Conservation (phyloP, 768 basidiomycete genomes). For the Boletus fagicola region DNA sequence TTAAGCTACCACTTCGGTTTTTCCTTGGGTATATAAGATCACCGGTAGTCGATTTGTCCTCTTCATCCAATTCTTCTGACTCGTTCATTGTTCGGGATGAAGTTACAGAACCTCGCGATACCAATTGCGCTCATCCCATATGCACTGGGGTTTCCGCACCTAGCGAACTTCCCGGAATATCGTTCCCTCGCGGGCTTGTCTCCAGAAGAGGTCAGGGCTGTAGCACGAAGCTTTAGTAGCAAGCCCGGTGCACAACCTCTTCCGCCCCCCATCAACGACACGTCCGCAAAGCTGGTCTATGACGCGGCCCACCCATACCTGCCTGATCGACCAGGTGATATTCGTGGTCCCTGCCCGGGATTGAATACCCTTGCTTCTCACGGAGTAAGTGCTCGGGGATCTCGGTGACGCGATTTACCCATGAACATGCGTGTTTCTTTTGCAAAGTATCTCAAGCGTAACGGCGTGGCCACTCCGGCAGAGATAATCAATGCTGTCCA, state of each 20-base stretch:
- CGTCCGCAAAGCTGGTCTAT: slow-evolving; percentile 25
- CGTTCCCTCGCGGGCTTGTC: slow-evolving; percentile 23
- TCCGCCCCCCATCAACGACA: slow-evolving; percentile 24
- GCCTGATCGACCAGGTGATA: no score
- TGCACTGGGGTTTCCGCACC: slow-evolving; percentile 12
- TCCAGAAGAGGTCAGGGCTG: slow-evolving; percentile 9
- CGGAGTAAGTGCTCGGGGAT: slow-evolving; percentile 1
- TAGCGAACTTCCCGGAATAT: slow-evolving; percentile 18
- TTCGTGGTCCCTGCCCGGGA: no score
- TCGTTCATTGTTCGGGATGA: slow-evolving; percentile 1
- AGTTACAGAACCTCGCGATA: slow-evolving; percentile 5
- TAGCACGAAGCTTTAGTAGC: slow-evolving; percentile 11
- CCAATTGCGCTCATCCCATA: slow-evolving; percentile 7
- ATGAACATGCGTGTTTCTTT: not conserved
- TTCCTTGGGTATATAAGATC: not conserved
- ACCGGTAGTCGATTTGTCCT: not conserved
- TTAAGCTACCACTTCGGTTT: not conserved
- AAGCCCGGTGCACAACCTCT: slow-evolving; percentile 26
- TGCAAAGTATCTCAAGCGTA: slow-evolving; percentile 19
- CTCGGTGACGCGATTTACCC: not conserved
- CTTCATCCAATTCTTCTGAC: not conserved
- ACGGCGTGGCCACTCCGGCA: slow-evolving; percentile 22
- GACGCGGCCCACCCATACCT: no score
- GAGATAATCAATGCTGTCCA: slow-evolving; percentile 24
- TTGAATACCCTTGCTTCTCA: no score